A percentile compares a stretch with the other conserved stretches of the same genome.
Evolutionary conservation across 1,139 yeast genomes (phyloP).

Genomic region (Kodamaea fungicola): DNA sequence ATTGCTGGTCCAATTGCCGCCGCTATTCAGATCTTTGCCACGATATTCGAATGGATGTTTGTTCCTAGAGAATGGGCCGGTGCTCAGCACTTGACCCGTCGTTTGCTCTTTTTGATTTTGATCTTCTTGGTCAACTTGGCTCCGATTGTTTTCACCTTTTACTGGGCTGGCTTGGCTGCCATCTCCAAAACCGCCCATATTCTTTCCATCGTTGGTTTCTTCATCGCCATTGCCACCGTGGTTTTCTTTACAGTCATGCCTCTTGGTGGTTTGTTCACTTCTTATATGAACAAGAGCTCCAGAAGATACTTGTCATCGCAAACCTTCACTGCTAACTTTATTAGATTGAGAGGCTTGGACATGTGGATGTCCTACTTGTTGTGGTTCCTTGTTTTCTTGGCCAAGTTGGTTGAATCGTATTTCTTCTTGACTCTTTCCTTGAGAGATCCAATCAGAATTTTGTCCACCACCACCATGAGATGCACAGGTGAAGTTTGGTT

Average conservation of each 20-base stretch:
- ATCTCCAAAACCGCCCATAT: slow-evolving; percentile 74
- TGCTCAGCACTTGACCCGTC: slow-evolving; percentile 92
- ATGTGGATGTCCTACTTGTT: slow-evolving; percentile 95
- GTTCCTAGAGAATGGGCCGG: slow-evolving; percentile 99
- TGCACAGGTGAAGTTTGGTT: slow-evolving; percentile 88
- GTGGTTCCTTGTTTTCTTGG: slow-evolving; percentile 86
- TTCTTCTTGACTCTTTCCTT: slow-evolving; percentile 86
- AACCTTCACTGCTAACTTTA: slow-evolving; percentile 91
- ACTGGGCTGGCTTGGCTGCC: slow-evolving; percentile 68
- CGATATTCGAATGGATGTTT: slow-evolving; percentile 89
- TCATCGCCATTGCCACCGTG: slow-evolving; percentile 80
- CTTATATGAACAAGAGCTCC: slow-evolving; percentile 83
- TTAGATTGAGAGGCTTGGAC: slow-evolving; percentile 78
- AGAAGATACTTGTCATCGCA: slow-evolving; percentile 92
- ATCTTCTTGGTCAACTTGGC: slow-evolving; percentile 73
- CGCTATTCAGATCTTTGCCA: slow-evolving; percentile 79
- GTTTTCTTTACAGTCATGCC: slow-evolving; percentile 93
- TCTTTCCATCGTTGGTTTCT: slow-evolving; percentile 85
- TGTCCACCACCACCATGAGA: slow-evolving; percentile 46
- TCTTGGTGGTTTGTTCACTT: slow-evolving; percentile 91
- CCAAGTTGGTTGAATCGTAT: slow-evolving; percentile 87
- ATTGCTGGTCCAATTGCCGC: slow-evolving; percentile 90
- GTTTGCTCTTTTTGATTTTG: slow-evolving; percentile 69
- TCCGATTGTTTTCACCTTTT: slow-evolving; percentile 84
- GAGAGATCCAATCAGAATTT: slow-evolving; percentile 87